Evolutionary conservation across 2,329 filamentous ascomycete genomes (phyloP).

Genomic region (Penicillium sp.): DNA sequence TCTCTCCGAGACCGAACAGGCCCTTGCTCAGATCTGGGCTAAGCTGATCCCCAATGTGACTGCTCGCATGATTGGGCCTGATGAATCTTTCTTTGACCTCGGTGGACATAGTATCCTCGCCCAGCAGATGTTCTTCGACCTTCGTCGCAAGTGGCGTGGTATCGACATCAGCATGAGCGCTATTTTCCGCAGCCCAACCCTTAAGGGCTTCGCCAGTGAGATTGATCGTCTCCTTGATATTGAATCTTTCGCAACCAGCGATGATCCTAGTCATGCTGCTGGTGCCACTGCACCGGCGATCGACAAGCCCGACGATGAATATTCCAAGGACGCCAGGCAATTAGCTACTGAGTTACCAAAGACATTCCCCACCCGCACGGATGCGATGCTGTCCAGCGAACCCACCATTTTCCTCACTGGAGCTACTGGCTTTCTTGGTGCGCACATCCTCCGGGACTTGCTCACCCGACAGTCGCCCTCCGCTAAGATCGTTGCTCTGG

Average conservation of each 20-base stretch:
- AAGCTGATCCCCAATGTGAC: conserved; percentile 65
- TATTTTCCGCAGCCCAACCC: conserved; percentile 66
- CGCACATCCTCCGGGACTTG: conserved; percentile 74
- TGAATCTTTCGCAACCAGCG: conserved; percentile 47
- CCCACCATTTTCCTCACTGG: conserved; percentile 78
- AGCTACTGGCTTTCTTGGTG: conserved; percentile 84
- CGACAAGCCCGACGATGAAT: conserved; percentile 45
- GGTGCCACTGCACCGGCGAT: conserved; percentile 41
- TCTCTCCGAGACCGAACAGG: conserved; percentile 59
- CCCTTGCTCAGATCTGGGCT: conserved; percentile 70
- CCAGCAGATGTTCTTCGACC: conserved; percentile 72
- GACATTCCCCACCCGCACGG: conserved; percentile 37
- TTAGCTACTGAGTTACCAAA: conserved; percentile 51
- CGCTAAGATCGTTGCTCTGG: conserved; percentile 68
- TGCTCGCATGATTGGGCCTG: conserved; percentile 62
- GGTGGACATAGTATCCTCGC: conserved; percentile 79
- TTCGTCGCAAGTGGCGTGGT: conserved; percentile 61
- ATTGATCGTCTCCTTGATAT: conserved; percentile 52
- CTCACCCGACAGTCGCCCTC: conserved; percentile 58
- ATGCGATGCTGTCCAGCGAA: conserved; percentile 32
- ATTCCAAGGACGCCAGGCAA: conserved; percentile 52
- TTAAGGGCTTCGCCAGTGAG: conserved; percentile 56
- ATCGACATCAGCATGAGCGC: conserved; percentile 66
- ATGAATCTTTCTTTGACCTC: conserved; percentile 71
- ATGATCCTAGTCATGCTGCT: conserved; percentile 39